These are phyloP conservation scores for Xylariaceae sp. DNA, from an alignment of 2,329 filamentous ascomycete genomes.

Conservation along the genomic window DNA sequence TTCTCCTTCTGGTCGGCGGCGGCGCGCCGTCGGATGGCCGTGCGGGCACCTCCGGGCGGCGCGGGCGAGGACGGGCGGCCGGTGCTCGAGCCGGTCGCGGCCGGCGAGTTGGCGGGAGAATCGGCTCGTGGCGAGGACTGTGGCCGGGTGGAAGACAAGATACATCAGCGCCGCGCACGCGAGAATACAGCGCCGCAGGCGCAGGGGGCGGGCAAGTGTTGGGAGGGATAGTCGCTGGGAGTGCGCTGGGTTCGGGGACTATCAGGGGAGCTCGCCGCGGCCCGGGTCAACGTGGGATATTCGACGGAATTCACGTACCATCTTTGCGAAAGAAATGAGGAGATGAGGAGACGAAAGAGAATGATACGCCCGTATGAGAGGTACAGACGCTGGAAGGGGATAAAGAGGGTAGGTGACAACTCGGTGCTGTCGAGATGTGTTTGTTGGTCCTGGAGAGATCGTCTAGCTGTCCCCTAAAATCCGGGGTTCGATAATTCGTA, in stretches of 20 bases:
- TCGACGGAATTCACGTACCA: constrained; percentile 12
- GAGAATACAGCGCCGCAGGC: neutral
- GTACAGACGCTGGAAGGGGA: neutral
- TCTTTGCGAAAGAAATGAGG: constrained; percentile 11
- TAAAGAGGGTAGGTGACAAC: neutral
- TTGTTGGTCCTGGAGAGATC: constrained; percentile 11
- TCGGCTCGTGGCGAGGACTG: constrained; percentile 54
- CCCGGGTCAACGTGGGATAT: neutral
- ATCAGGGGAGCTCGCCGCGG: neutral
- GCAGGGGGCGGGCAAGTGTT: neutral
- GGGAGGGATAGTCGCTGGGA: neutral
- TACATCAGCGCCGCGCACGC: constrained; percentile 6
- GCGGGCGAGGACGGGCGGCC: constrained; percentile 79
- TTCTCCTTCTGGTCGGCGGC: constrained; percentile 97
- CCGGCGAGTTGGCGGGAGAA: constrained; percentile 50
- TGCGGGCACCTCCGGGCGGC: constrained; percentile 87
- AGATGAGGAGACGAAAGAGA: constrained; percentile 10
- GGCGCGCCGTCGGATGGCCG: constrained; percentile 88
- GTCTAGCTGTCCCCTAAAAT: constrained; percentile 25
- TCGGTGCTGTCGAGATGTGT: neutral
- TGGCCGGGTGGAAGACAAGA: neutral
- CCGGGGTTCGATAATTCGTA: constrained; percentile 23
- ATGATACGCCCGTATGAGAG: constrained; percentile 6
- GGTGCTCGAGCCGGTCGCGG: constrained; percentile 60
- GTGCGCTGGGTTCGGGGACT: neutral